phyloP scores from a whole-genome alignment of 208 protist species.

The Tetramitus jugosus region DNA sequence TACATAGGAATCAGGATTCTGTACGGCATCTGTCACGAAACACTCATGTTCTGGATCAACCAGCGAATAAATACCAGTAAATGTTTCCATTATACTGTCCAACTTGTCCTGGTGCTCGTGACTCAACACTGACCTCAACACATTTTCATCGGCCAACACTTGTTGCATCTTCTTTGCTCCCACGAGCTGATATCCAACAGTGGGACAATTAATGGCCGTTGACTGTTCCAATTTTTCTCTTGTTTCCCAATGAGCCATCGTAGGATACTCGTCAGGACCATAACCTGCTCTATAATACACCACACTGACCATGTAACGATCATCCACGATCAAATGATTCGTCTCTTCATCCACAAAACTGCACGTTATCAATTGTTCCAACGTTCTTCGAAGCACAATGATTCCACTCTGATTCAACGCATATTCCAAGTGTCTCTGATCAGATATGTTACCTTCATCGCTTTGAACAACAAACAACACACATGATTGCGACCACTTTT shows the following conservation, averaged over 20 bases:
- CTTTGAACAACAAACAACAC: slow-evolving; percentile 83
- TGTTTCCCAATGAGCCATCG: slow-evolving; percentile 57
- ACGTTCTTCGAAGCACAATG: slow-evolving; percentile 63
- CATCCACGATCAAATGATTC: not conserved
- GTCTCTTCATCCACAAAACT: slow-evolving; percentile 37
- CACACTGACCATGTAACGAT: slow-evolving; percentile 57
- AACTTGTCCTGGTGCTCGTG: slow-evolving; percentile 50
- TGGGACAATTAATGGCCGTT: slow-evolving; percentile 83
- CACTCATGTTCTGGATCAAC: slow-evolving; percentile 53
- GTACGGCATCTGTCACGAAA: slow-evolving; percentile 55
- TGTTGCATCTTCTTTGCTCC: slow-evolving; percentile 91
- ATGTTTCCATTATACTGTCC: slow-evolving; percentile 53
- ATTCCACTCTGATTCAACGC: slow-evolving; percentile 60
- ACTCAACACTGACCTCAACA: slow-evolving; percentile 40
- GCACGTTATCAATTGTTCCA: slow-evolving; percentile 51
- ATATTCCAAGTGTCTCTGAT: slow-evolving; percentile 75
- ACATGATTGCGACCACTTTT: no score
- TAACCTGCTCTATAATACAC: slow-evolving; percentile 85
- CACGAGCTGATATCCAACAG: slow-evolving; percentile 79
- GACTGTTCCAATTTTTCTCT: slow-evolving; percentile 61
- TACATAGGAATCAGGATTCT: slow-evolving; percentile 65
- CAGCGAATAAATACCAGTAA: slow-evolving; percentile 74
- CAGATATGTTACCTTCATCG: slow-evolving; percentile 74
- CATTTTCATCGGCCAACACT: slow-evolving; percentile 56
- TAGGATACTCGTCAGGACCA: slow-evolving; percentile 74